phyloP scores from a whole-genome alignment of 2,329 filamentous ascomycete species.

The Exophiala bonariae region DNA sequence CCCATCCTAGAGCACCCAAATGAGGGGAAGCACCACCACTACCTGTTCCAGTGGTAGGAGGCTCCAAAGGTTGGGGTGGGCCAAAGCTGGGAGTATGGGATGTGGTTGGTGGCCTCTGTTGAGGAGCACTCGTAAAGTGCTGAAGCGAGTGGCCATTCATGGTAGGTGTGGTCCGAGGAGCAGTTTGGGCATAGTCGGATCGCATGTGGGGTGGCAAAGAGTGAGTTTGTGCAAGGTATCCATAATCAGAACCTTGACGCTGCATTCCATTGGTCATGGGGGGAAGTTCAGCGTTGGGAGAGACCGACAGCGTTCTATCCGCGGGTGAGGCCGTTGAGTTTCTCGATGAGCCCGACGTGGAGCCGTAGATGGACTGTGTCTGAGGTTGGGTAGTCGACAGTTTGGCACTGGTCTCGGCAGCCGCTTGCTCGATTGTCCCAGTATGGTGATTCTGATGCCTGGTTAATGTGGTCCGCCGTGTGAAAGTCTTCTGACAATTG shows the following conservation, averaged over 20 bases:
- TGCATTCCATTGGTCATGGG: slow-evolving; percentile 65
- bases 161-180: slow-evolving; percentile 64
- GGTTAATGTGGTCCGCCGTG: slow-evolving; percentile 88
- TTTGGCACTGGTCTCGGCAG: slow-evolving; percentile 82
- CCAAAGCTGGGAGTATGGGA: slow-evolving; percentile 83
- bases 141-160: slow-evolving; percentile 65
- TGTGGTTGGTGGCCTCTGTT: slow-evolving; percentile 63
- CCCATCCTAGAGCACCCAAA: slow-evolving; percentile 79
- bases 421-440: slow-evolving; percentile 91
- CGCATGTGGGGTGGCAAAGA: slow-evolving; percentile 82
- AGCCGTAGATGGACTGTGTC: slow-evolving; percentile 37
- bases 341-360: slow-evolving; percentile 46
- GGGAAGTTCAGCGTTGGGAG: slow-evolving; percentile 73
- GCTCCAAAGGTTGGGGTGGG: slow-evolving; percentile 81
- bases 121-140: slow-evolving; percentile 54
- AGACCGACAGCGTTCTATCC: slow-evolving; percentile 77
- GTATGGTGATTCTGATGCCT: slow-evolving; percentile 95
- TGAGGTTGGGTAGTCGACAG: slow-evolving; percentile 59
- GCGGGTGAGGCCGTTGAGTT: slow-evolving; percentile 75
- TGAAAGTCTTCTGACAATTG: slow-evolving; percentile 98
- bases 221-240: slow-evolving; percentile 71
- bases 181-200: slow-evolving; percentile 65
- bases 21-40: slow-evolving; percentile 85
- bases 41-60: slow-evolving; percentile 67
- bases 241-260: slow-evolving; percentile 67